These are phyloP conservation scores for Phaeosphaeriaceae sp. DNA, from an alignment of 2,329 filamentous ascomycete species.

Conservation along the genomic window DNA sequence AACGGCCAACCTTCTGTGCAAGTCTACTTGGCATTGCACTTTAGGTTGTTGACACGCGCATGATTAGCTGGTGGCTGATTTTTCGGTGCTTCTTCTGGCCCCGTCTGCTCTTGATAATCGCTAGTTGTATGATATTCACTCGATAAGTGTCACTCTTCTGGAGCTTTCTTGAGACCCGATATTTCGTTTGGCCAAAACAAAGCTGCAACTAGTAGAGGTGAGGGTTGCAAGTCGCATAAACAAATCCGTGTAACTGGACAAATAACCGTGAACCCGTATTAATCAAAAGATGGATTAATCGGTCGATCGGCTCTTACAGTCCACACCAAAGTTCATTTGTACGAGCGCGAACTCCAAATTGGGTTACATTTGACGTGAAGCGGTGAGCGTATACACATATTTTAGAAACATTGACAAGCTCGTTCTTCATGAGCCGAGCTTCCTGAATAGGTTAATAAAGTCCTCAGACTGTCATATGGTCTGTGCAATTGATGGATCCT, in stretches of 20 bases:
- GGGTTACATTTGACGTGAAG: too few relatives aligned
- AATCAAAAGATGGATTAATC: neutral
- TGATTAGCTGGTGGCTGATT: neutral
- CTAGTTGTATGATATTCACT: neutral
- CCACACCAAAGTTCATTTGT: too few relatives aligned
- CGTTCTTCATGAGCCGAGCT: too few relatives aligned
- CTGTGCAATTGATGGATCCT: too few relatives aligned
- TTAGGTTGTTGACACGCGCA: neutral
- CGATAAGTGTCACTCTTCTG: neutral
- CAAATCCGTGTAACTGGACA: neutral
- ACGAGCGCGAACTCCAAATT: too few relatives aligned
- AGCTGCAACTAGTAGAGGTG: neutral
- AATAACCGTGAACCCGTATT: neutral
- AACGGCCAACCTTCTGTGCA: slow-evolving; percentile 5
- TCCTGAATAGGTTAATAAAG: too few relatives aligned
- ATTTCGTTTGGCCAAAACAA: neutral
- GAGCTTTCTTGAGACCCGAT: neutral
- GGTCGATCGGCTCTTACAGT: too few relatives aligned
- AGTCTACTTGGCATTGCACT: slow-evolving; percentile 14
- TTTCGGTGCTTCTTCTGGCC: slow-evolving; percentile 5
- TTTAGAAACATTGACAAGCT: too few relatives aligned
- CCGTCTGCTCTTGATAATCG: neutral
- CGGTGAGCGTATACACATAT: too few relatives aligned
- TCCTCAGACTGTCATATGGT: too few relatives aligned
- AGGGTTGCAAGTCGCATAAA: slow-evolving; percentile 1